Conservation (phyloP, 2,329 filamentous ascomycete species). For the Colletotrichum gigasporum region DNA sequence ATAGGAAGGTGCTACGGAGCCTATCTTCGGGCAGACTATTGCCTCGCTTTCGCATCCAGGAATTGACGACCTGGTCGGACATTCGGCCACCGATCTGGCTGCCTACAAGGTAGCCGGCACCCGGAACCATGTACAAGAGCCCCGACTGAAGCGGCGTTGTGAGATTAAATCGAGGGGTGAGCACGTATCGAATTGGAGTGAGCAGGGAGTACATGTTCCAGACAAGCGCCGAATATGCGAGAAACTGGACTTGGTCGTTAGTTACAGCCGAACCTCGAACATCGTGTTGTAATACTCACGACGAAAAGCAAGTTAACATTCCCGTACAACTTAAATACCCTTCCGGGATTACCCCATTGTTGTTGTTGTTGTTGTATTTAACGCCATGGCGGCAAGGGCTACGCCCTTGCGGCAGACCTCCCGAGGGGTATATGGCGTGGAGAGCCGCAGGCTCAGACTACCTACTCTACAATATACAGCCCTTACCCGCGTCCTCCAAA, state of each 20-base stretch:
- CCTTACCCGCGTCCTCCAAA: too few species aligned
- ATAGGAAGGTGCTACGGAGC: slow-evolving; percentile 66
- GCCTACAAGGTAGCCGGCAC: slow-evolving; percentile 73
- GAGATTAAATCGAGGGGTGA: slow-evolving; percentile 79
- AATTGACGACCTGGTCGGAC: slow-evolving; percentile 73
- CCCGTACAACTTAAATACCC: slow-evolving; percentile 69
- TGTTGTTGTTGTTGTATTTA: too few species aligned
- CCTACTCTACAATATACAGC: too few species aligned
- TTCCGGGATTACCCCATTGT: slow-evolving; percentile 75
- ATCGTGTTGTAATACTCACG: too few species aligned
- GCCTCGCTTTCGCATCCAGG: slow-evolving; percentile 70
- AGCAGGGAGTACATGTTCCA: slow-evolving; percentile 76
- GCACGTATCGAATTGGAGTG: slow-evolving; percentile 75
- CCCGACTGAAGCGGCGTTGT: slow-evolving; percentile 73
- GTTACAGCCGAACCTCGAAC: not conserved
- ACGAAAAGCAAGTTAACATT: slow-evolving; percentile 75
- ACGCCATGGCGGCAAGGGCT: slow-evolving; percentile 46
- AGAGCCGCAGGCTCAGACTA: too few species aligned
- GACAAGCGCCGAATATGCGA: slow-evolving; percentile 70
- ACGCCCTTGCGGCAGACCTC: slow-evolving; percentile 69
- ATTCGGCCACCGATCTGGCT: slow-evolving; percentile 78
- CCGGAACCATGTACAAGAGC: slow-evolving; percentile 79
- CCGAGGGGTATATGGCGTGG: too few species aligned
- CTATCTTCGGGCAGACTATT: slow-evolving; percentile 74
- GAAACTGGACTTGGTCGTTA: slow-evolving; percentile 23